Conservation (phyloP, 2,329 filamentous ascomycete genomes). For the Neofusicoccum cordaticola region DNA sequence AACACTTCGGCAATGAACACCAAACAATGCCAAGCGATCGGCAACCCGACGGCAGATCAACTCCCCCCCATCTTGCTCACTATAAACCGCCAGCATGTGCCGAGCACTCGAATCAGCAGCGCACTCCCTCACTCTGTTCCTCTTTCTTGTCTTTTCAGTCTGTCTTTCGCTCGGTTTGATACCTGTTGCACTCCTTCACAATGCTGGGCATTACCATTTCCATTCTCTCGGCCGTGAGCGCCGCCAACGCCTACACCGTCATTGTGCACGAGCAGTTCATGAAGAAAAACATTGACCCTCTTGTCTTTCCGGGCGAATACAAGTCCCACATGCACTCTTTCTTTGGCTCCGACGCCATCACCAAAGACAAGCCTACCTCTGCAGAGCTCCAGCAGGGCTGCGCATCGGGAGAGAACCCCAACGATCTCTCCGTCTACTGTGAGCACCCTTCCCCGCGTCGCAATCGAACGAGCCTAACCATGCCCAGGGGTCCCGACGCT, state of each 20-base stretch:
- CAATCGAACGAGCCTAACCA: background rate
- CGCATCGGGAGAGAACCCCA: conserved; percentile 46
- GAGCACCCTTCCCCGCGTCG: conserved; percentile 1
- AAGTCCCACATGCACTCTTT: conserved; percentile 46
- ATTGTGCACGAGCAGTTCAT: conserved; percentile 34
- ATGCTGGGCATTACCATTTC: conserved; percentile 16
- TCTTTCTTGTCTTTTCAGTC: conserved; percentile 12
- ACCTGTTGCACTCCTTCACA: background rate
- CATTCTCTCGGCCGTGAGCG: conserved; percentile 6
- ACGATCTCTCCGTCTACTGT: conserved; percentile 49
- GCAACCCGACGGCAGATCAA: background rate
- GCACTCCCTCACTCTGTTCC: background rate
- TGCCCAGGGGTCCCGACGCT: conserved; percentile 42
- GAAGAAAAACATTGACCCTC: conserved; percentile 47
- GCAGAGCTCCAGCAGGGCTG: conserved; percentile 44
- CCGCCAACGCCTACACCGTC: conserved; percentile 19
- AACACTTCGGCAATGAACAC: background rate
- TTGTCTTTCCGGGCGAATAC: conserved; percentile 42
- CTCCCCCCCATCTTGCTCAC: background rate
- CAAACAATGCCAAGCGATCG: background rate
- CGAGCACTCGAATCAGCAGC: background rate
- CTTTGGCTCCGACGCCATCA: conserved; percentile 45
- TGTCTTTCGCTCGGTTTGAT: conserved; percentile 10
- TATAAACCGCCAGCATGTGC: background rate
- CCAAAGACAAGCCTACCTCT: conserved; percentile 37